A percentile compares a stretch with the other conserved stretches of the same genome.
phyloP scores from a whole-genome alignment of 371 early-diverging fungal species.

The Amoeboaphelidium occidentale region DNA sequence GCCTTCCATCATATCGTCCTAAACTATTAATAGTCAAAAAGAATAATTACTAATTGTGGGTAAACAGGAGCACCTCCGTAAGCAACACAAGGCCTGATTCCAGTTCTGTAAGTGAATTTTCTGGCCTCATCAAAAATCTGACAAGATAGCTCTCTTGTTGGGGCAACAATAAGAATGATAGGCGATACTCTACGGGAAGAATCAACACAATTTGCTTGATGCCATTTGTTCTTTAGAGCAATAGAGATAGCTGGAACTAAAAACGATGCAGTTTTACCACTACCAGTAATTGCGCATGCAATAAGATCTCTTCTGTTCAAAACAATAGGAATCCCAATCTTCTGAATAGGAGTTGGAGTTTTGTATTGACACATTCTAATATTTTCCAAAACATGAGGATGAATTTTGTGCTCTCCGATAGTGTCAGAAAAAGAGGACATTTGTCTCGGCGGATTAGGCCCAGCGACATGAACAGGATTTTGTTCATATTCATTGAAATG shows the following conservation, averaged over 20 bases:
- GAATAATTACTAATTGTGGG: not conserved
- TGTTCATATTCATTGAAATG: not conserved
- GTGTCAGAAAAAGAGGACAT: not conserved
- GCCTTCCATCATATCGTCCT: constrained; percentile 11
- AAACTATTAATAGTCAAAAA: too few species aligned
- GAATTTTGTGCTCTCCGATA: not conserved
- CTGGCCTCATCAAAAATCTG: constrained; percentile 25
- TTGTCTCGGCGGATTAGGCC: not conserved
- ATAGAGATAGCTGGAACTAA: constrained; percentile 51
- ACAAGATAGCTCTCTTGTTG: constrained; percentile 32
- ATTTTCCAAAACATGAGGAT: not conserved
- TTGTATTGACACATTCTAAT: constrained; percentile 15
- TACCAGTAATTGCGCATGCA: constrained; percentile 84
- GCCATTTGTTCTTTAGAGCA: not conserved
- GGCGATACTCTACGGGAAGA: constrained; percentile 1
- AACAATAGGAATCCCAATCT: constrained; percentile 68
- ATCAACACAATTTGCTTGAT: constrained; percentile 5
- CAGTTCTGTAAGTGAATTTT: constrained; percentile 20
- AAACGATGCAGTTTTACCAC: constrained; percentile 97
- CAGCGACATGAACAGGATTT: not conserved
- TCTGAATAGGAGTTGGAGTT: constrained; percentile 91
- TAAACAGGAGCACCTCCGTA: constrained; percentile 8
- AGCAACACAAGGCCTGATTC: constrained; percentile 7
- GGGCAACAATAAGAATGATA: constrained; percentile 18
- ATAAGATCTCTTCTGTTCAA: constrained; percentile 59